Evolutionary conservation across 495 filamentous ascomycete genomes (phyloP), one percentile per base, ranked within the genome.

Genomic region (Talaromyces trachyspermus): DNA sequence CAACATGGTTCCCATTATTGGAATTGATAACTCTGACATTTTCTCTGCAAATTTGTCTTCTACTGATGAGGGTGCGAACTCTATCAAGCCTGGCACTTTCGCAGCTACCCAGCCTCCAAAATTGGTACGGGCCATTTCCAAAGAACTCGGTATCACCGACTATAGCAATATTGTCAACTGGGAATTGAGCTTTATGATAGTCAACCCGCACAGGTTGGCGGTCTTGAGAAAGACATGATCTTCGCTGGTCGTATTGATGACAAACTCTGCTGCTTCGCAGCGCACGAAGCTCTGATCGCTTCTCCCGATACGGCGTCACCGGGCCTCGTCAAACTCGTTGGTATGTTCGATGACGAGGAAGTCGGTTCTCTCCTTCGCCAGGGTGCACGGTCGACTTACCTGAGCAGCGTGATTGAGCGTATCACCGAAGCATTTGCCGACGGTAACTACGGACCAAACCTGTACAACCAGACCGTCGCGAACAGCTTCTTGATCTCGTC

Each of bases 131-230:
- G 79, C 88, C 10, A 94, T 98, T 60, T 78, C 82, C 17, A 68
- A 69, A 4, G 77, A 92, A 56, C 76, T 96, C 24, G 74, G 72
- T 4, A 80, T 95, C 51, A 68, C 71, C 10, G 80, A 89, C 56
- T 65, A 74, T 54, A 72, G 65, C 63, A 78, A 70, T 44, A 95
- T 98, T 49, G 66, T 96, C 20, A 91, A 88, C 64, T 98, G 92
- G 92, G 92, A 98, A 56, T 78, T 96, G 92, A 98, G 63, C 83
- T 98, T 25, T 98, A 82, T 59, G 92, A 98, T 64, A 83, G 76
- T 6, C 89, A 95, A 59, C 88, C 89, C 6, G 91, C 88, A 12
- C 77, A 80, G 23, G 70, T 89, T 18, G 88, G 89, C 50, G 92
- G 92, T 10, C 57, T 98, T 32, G 87, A 92, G 54, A 89, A 88